Percentiles rank a stretch among this genome's conserved stretches.
phyloP scores from a whole-genome alignment of 306 rosid species.

The Cucurbita ficifolia region DNA sequence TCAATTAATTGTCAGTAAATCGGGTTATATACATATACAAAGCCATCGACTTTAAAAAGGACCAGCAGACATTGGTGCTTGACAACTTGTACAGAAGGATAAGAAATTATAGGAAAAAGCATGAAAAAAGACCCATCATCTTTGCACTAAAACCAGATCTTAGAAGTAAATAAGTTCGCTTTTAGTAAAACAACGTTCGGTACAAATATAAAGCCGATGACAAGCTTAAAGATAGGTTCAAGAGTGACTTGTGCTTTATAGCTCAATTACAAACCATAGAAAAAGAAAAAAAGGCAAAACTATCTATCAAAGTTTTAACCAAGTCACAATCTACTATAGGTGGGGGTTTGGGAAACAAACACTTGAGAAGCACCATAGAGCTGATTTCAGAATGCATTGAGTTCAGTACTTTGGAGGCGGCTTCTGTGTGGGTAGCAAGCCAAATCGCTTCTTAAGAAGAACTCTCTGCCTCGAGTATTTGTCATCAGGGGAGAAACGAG shows the following conservation, averaged over 20 bases:
- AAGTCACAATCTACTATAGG: background rate
- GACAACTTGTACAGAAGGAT: background rate
- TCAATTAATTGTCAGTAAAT: background rate
- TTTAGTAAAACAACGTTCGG: background rate
- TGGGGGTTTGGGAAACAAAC: background rate
- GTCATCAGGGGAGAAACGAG: constrained; percentile 94
- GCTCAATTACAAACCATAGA: constrained; percentile 1
- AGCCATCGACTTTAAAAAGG: background rate
- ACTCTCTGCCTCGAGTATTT: constrained; percentile 65
- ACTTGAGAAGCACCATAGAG: background rate
- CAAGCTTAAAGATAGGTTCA: background rate
- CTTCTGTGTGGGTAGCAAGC: constrained; percentile 75
- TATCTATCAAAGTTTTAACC: background rate
- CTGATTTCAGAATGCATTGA: background rate
- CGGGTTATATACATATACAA: background rate
- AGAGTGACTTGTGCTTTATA: background rate
- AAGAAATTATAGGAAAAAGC: background rate
- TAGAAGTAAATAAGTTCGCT: background rate
- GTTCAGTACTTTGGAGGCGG: constrained; percentile 60
- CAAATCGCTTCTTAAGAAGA: constrained; percentile 84
- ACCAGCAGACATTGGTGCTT: background rate
- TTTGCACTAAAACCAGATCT: constrained; percentile 1
- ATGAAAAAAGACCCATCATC: background rate
- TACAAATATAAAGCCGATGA: background rate
- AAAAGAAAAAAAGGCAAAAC: background rate